Conservation (phyloP, 1,284 basidiomycete genomes). For the Inonotus hispidus region DNA sequence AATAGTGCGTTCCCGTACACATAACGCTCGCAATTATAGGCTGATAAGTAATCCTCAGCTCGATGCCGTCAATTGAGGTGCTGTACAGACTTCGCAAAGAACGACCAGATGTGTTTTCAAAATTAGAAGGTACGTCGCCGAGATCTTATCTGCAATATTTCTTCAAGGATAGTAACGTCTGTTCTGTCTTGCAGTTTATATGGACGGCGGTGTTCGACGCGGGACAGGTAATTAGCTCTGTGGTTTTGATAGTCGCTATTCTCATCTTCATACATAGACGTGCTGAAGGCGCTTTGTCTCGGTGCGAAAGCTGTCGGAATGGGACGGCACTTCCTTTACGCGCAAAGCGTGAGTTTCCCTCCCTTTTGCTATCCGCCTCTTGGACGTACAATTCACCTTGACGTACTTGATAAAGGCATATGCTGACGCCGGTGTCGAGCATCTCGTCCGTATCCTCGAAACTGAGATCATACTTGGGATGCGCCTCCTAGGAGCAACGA, state of each 20-base stretch:
- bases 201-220: constrained; percentile 83
- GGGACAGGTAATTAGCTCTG: constrained; percentile 58
- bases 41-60: constrained; percentile 29
- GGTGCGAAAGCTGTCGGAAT: constrained; percentile 89
- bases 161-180: background rate
- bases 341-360: constrained; percentile 62
- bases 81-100: constrained; percentile 68
- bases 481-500: constrained; percentile 73
- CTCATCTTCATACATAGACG: constrained; percentile 41
- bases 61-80: constrained; percentile 71
- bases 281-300: constrained; percentile 87
- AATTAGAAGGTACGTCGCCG: constrained; percentile 49
- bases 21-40: constrained; percentile 17
- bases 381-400: constrained; percentile 15
- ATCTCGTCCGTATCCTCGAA: constrained; percentile 66
- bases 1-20: constrained; percentile 47
- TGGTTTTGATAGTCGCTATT: constrained; percentile 1
- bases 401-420: constrained; percentile 51
- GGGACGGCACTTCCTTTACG: constrained; percentile 87
- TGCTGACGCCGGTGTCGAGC: constrained; percentile 76
- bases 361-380: background rate
- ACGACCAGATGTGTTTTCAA: constrained; percentile 71
- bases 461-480: constrained; percentile 81
- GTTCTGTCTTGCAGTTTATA: constrained; percentile 55
- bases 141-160: background rate